Base-by-base conservation (phyloP, 2,329 filamentous ascomycete genomes). In the Venturia effusa region DNA sequence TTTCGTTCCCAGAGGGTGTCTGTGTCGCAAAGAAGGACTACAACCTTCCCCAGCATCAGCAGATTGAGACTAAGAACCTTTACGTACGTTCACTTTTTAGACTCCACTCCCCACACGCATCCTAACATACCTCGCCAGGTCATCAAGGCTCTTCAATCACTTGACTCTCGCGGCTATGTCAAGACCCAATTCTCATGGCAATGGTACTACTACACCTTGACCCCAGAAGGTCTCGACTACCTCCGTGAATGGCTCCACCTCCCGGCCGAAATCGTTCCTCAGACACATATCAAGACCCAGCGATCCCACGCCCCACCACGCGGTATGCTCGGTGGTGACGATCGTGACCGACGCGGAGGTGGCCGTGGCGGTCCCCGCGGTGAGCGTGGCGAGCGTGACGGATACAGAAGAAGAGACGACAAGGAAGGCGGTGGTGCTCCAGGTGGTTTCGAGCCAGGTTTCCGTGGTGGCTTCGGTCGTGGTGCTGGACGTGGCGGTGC, bases 251-350 rank as follows among this genome's bases (percentile, higher is more conserved):
- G 94, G 94, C 92, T 99, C 74, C 94, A 99, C 84, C 89, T 99
- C 75, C 94, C 94, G 76, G 92, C 94, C 78, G 94, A 99, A 88
- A 97, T 99, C 78, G 94, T 99, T 72, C 94, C 94, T 74, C 92
- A 95, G 76, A 99, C 94, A 76, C 94, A 99, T 89, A 97, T 99
- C 84, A 99, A 99, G 90, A 92, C 97, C 85, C 92, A 97, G 86
- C 91, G 94, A 81, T 94, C 91, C 75, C 92, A 97, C 82, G 92
- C 92, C 83, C 93, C 93, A 80, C 93, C 94, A 77, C 92, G 94
- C 76, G 94, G 94, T 78, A 97, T 99, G 94, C 87, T 97, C 83
- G 92, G 92, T 74, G 86, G 84, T 76, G 85, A 87, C 70, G 92
- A 96, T 78, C 81, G 84, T 73, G 90, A 94, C 83, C 87, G 91